A percentile compares a stretch with the other conserved stretches of the same genome.
Evolutionary conservation across 2,329 filamentous ascomycete genomes (phyloP).

Genomic region (Penicillium hesseltinei): DNA sequence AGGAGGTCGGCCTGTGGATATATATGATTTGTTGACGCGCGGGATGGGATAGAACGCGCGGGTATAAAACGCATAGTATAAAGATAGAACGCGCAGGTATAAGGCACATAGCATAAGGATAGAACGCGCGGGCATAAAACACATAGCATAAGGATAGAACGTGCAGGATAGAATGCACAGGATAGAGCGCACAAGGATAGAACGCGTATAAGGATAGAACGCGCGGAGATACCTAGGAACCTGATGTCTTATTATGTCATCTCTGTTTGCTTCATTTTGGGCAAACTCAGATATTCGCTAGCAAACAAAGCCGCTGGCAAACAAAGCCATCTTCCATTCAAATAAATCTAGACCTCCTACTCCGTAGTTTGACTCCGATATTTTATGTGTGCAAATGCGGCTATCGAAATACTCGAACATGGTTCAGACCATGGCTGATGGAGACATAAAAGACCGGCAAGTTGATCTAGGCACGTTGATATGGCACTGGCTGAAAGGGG

Average conservation of each 20-base stretch:
- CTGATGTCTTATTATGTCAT: neutral
- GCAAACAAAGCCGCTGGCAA: too few species aligned
- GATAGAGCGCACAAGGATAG: too few species aligned
- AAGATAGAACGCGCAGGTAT: too few species aligned
- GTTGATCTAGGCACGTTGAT: neutral
- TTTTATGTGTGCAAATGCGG: neutral
- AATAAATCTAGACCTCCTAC: neutral
- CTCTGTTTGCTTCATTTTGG: neutral
- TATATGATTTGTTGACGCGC: neutral
- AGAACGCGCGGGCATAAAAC: too few species aligned
- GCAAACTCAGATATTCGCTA: too few species aligned
- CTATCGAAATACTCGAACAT: neutral
- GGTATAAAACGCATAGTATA: too few species aligned
- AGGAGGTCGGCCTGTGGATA: neutral
- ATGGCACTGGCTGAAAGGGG: neutral
- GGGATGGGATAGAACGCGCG: neutral
- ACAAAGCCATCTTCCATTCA: neutral
- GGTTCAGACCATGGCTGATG: neutral
- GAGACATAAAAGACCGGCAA: neutral
- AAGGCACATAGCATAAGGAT: too few species aligned
- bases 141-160: too few species aligned
- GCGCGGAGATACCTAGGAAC: neutral
- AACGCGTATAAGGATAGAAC: too few species aligned
- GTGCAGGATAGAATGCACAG: too few species aligned
- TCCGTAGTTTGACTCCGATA: neutral